Evolutionary conservation across 83 land plant species (phyloP).

Genomic region (Picea abies): DNA sequence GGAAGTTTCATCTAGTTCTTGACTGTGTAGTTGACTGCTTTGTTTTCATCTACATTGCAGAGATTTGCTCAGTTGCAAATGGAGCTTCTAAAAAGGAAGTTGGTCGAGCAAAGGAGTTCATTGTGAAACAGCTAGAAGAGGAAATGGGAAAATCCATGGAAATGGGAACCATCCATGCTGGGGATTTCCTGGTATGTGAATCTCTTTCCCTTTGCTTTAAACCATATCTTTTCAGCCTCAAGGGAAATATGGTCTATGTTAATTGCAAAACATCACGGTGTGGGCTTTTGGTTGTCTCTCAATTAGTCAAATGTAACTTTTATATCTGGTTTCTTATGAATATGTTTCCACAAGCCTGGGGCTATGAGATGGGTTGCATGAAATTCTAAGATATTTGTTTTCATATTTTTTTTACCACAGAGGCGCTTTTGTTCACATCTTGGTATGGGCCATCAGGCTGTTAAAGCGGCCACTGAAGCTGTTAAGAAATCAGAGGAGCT

Average conservation of each 20-base stretch:
- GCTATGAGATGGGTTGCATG: not conserved
- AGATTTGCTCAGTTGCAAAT: constrained; percentile 90
- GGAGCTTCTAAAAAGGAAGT: constrained; percentile 98
- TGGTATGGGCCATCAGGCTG: constrained; percentile 75
- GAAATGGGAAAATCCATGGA: constrained; percentile 95
- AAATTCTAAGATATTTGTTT: not conserved
- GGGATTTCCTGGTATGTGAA: constrained; percentile 80
- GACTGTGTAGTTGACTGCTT: not conserved
- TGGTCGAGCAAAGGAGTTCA: constrained; percentile 90
- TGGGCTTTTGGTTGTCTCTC: not conserved
- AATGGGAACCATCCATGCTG: constrained; percentile 96
- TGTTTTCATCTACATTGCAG: constrained; percentile 39
- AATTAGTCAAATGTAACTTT: not conserved
- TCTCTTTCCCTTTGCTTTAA: not conserved
- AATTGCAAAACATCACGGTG: not conserved
- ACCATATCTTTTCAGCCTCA: constrained; percentile 6
- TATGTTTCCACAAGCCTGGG: no score
- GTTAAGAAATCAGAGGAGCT: constrained; percentile 86
- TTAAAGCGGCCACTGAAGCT: constrained; percentile 89
- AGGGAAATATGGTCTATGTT: not conserved
- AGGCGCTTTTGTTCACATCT: constrained; percentile 96
- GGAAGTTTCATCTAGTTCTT: constrained; percentile 5
- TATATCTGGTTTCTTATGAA: not conserved
- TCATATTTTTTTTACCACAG: constrained; percentile 29
- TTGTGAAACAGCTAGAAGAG: constrained; percentile 85